Base-by-base conservation (phyloP, 2,329 filamentous ascomycete genomes). In the Penicillium corylophilum region DNA sequence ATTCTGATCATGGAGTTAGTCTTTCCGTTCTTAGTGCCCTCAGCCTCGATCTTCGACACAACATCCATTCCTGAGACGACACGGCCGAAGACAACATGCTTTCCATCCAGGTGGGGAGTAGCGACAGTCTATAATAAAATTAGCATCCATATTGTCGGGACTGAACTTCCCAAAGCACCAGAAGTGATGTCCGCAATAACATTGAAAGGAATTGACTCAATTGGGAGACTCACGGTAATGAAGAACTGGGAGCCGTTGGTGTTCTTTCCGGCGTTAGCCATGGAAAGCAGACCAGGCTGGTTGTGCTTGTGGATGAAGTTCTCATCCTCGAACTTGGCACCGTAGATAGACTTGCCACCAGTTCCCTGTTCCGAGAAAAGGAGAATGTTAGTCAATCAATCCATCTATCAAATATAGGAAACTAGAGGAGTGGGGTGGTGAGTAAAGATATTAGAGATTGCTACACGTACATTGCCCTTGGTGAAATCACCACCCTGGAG, bases 111-210 rank as follows among this genome's bases (percentile, higher is more conserved):
- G 80, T 80, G 82, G 54, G 71, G 74, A 60, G 80, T 82, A 52
- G 80, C 74, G 64, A 82, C 78, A 63, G 81, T 83, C 67, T 82
- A 84, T 71, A 83, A 72, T 76, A 83, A 84, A 76, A 84, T 84
- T 22, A 38, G 35, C 12, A 38, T 2, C 13, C 9, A 13, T 4
- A 20, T 20, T 10, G 12, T 5, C 9, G 10, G 5, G 7, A n/a
- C 5, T 15, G 15, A 4, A 35, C n/a, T 9, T 3, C 9, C n/a
- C 7, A 16, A 16, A 16, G 7, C n/a, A 35, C 15, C n/a, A 35
- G 2, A 8, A 9, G 2, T 16, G 3, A 1, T 16, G n/a, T n/a
- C 7, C 9, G 31, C 1, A n/a, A 33, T 6, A 8, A 8, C 12
- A 16, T 16, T 1, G 31, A 16, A 16, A 33, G 6, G 31, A 8